These are phyloP conservation scores for Nemania diffusa DNA, from an alignment of 2,329 filamentous ascomycete species.

Conservation along the genomic window DNA sequence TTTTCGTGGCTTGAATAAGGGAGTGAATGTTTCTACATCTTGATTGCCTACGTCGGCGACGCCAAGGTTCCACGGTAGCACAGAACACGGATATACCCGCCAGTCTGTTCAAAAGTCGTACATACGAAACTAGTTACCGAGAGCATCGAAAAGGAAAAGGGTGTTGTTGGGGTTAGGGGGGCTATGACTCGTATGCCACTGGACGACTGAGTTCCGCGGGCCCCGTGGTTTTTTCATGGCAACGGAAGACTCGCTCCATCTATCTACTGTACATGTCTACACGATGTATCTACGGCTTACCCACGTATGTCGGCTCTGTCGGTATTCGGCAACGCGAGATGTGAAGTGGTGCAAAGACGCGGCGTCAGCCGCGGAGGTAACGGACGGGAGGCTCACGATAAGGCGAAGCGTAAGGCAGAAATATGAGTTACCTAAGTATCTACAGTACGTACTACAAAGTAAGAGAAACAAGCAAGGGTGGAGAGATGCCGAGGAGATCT, in stretches of 20 bases:
- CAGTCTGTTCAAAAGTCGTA: neutral
- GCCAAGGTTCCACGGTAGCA: conserved; percentile 28
- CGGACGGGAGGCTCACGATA: conserved; percentile 1
- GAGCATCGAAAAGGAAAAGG: conserved; percentile 8
- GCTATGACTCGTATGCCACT: neutral
- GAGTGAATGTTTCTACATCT: conserved; percentile 7
- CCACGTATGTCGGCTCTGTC: conserved; percentile 16
- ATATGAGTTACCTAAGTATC: neutral
- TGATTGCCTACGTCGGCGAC: conserved; percentile 14
- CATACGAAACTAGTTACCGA: neutral
- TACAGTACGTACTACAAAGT: neutral
- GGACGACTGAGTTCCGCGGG: neutral
- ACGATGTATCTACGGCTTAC: no score
- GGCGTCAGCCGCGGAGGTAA: neutral
- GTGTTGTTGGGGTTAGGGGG: neutral
- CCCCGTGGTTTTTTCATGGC: neutral
- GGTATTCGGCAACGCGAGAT: conserved; percentile 20
- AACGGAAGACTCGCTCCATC: neutral
- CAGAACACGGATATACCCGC: conserved; percentile 5
- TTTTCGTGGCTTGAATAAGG: neutral
- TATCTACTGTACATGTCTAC: neutral
- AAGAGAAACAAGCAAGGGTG: neutral
- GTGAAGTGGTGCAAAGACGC: neutral
- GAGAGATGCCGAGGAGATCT: no score
- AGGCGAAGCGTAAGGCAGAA: conserved; percentile 27